These are phyloP conservation scores for Rhododendron williamsianum DNA, from an alignment of 148 eudicot species.

Conservation along the genomic window DNA sequence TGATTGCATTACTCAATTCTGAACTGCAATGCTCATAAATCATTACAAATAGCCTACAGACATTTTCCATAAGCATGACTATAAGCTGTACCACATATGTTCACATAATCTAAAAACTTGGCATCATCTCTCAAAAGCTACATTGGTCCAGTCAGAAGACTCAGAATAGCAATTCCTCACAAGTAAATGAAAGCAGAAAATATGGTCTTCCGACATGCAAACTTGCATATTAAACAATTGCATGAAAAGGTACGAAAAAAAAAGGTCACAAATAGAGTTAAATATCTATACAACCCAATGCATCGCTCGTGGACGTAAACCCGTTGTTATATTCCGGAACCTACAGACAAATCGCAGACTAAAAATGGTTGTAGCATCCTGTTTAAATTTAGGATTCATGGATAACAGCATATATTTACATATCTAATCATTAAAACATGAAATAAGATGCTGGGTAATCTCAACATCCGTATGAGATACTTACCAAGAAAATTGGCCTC, in stretches of 20 bases:
- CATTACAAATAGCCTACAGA: background rate
- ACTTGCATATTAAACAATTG: background rate
- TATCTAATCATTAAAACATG: background rate
- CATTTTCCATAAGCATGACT: background rate
- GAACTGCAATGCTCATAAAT: background rate
- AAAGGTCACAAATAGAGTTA: too few relatives aligned
- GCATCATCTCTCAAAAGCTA: background rate
- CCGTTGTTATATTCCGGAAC: background rate
- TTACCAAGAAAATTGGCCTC: conserved; percentile 82
- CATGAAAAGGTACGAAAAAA: background rate
- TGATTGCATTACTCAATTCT: background rate
- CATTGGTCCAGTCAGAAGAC: background rate
- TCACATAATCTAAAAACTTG: background rate
- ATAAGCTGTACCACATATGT: background rate
- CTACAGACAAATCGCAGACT: background rate
- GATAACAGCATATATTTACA: background rate
- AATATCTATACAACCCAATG: background rate
- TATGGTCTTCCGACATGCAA: background rate
- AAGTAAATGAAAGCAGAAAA: background rate
- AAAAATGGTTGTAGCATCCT: background rate
- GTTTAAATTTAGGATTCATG: background rate
- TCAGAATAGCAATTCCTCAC: background rate
- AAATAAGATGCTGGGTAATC: background rate
- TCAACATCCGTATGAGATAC: conserved; percentile 12
- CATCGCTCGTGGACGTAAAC: background rate